Conservation (phyloP, 2,329 filamentous ascomycete genomes). For the Hymenoscyphus repandus region DNA sequence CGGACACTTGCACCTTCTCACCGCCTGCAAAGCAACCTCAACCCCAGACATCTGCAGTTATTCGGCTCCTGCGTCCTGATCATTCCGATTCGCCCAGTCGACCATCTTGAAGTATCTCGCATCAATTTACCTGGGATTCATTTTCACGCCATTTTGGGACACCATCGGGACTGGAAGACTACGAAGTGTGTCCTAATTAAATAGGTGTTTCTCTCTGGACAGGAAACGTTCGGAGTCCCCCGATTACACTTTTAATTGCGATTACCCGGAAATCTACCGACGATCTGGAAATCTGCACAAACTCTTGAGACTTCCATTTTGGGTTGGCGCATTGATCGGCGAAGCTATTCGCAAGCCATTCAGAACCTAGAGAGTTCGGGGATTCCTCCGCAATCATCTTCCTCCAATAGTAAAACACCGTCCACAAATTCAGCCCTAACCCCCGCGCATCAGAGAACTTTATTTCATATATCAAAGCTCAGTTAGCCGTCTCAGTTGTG, state of each 20-base stretch:
- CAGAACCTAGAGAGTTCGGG: neutral
- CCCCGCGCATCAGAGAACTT: neutral
- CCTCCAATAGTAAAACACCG: neutral
- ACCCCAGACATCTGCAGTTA: neutral
- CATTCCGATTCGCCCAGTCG: neutral
- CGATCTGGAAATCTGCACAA: too few species aligned
- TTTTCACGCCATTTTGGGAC: neutral
- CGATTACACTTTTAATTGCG: too few species aligned
- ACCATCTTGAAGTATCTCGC: neutral
- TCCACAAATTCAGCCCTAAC: neutral
- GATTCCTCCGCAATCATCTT: neutral
- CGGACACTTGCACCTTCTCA: neutral
- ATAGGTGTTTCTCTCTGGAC: too few species aligned
- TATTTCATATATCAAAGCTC: neutral
- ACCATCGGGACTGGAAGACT: too few species aligned
- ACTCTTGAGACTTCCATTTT: too few species aligned
- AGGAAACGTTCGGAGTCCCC: too few species aligned
- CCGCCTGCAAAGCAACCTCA: constrained; percentile 3
- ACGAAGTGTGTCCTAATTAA: too few species aligned
- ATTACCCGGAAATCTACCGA: too few species aligned
- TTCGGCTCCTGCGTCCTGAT: neutral
- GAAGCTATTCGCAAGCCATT: neutral
- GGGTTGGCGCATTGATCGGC: too few species aligned
- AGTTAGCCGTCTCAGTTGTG: neutral
- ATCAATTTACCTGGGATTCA: neutral